Base-by-base conservation (phyloP, 331 rosid species). In the Acacia concinna region DNA sequence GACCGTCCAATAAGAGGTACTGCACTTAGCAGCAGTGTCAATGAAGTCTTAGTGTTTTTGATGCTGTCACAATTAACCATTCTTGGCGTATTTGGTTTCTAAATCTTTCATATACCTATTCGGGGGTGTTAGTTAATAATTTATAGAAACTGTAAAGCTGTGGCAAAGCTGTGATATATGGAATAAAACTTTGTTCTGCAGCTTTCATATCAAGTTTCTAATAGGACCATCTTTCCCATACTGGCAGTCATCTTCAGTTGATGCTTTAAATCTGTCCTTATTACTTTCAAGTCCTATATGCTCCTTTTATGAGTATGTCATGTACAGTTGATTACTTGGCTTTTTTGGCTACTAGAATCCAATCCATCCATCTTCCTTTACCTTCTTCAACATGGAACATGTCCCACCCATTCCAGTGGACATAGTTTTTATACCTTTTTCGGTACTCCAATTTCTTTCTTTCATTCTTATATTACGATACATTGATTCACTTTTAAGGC, bases 401-500 rank as follows among this genome's bases (percentile, higher is more conserved):
- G 68, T 74, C 77, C 77, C 72, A 76, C 81, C 86, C 68, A 25
- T 44, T 46, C 74, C 68, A 52, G 69, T 30, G 63, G 68, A 78
- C 71, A 65, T n/a, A 6, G 14, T 37, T 51, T 49, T 74, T 84
- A 78, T 77, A 80, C 80, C 71, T 81, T 49, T 18, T 49, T 18
- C 75, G 76, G 90, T 84, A 90, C 88, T 90, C 84, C 79, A 60
- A 43, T 2, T 49, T 20, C 10, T 76, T 79, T 81, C 75, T 79
- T 37, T 43, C n/a, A 37, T 81, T 8, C 43, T 76, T 44, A 35
- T 51, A 66, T 68, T 37, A 68, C 71, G 75, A 62, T 46, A 54
- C 38, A 79, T 63, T 74, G 28, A 82, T 82, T 54, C 57, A 83
- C 68, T 65, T 69, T 68, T 51, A 66, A 68, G 74, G 62, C 64